Base-by-base conservation (phyloP, 208 protist genomes). In the Wallacemonas sp. region DNA sequence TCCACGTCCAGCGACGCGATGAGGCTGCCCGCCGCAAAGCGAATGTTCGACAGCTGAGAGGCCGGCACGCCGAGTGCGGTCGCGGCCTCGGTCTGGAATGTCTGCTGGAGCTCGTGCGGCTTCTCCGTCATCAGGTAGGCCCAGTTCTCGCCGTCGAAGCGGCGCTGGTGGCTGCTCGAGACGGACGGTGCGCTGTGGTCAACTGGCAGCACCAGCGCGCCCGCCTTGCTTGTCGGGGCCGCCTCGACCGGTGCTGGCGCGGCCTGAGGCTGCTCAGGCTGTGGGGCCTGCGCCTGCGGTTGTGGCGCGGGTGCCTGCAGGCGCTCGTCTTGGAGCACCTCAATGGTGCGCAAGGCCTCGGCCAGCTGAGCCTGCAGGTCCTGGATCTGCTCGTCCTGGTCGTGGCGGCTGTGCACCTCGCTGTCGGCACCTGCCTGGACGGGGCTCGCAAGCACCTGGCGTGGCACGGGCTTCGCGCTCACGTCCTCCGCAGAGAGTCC, bases 131-230 rank as follows among this genome's bases (percentile, higher is more conserved):
- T 29, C 20, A 90, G 46, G 62, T 84, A 80, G 3, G 2, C 16
- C 87, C 87, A 93, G 54, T 85, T 65, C 1, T 65, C 72, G 7
- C 87, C 87, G 10, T 59, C 38, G 38, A 93, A 78, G 59, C 57
- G 48, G 44, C 76, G 74, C 38, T 52, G 23, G 20, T 67, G 50
- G 11, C 76, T 76, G 44, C 38, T 65, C 29, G 45, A 55, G 12
- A 62, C 45, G 3, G 48, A 28, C 28, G 41, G 63, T 31, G 61
- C 52, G 16, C 18, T 22, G 18, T 61, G 67, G 39, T 74, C 52
- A 22, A 36, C 28, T 18, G 42, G 33, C 18, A 67, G 42, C 16
- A 68, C 36, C 5, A 76, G 23, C 1, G 64, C 57, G 23, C 59
- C 75, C 36, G 36, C 36, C 14, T 7, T 7, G 36, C 36, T 41